Evolutionary conservation across 1,284 basidiomycete species (phyloP).

Genomic region (Pseudozyma thailandica): DNA sequence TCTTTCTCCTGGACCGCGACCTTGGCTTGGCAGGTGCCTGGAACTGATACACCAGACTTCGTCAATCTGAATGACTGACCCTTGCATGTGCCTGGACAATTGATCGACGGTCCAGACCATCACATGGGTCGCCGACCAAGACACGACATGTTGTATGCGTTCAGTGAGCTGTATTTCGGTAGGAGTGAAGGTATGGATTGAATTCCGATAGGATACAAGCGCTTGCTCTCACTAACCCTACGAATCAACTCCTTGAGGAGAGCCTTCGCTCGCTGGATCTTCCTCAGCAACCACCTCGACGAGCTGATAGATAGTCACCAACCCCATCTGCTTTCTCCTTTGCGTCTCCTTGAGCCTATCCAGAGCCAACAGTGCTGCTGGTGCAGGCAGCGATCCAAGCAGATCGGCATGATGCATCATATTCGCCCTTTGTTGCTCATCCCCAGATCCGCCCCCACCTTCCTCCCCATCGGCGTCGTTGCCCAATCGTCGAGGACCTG

Average conservation of each 20-base stretch:
- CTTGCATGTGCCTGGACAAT: background rate
- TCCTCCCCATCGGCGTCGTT: background rate
- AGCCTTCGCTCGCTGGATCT: background rate
- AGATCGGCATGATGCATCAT: constrained; percentile 40
- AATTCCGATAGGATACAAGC: too few relatives aligned
- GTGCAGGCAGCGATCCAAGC: constrained; percentile 36
- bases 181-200: too few relatives aligned
- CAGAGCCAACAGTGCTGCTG: constrained; percentile 32
- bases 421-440: constrained; percentile 7
- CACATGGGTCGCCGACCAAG: background rate
- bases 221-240: background rate
- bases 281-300: constrained; percentile 17
- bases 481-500: constrained; percentile 17
- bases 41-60: background rate
- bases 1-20: too few relatives aligned
- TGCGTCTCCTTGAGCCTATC: constrained; percentile 33
- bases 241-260: background rate
- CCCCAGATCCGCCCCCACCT: background rate
- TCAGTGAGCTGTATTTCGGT: too few relatives aligned
- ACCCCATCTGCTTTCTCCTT: constrained; percentile 14
- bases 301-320: constrained; percentile 43
- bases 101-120: constrained; percentile 1
- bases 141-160: too few relatives aligned
- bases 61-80: too few relatives aligned
- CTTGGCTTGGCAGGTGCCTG: background rate